Conservation (phyloP, 139 green algal genomes). For the Chlamydomonas eustigma region DNA sequence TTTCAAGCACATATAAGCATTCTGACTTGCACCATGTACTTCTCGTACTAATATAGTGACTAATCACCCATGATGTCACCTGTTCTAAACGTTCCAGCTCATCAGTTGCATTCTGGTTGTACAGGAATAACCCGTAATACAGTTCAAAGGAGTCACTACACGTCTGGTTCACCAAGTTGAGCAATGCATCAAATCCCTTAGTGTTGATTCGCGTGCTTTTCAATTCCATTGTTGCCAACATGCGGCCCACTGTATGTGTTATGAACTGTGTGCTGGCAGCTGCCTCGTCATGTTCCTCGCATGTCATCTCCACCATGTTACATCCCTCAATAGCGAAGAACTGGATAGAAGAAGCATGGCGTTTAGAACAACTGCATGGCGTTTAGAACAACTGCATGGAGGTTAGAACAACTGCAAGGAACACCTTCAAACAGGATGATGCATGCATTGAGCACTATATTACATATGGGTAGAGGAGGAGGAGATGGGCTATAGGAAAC, state of each 20-base stretch:
- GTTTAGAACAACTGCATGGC: too few relatives aligned
- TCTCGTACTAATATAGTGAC: not conserved
- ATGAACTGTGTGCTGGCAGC: slow-evolving; percentile 97
- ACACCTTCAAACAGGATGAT: too few relatives aligned
- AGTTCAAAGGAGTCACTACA: slow-evolving; percentile 97
- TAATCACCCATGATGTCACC: not conserved
- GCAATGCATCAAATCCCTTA: slow-evolving; percentile 79
- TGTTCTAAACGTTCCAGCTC: slow-evolving; percentile 42
- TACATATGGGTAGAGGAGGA: too few relatives aligned
- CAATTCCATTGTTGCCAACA: slow-evolving; percentile 46
- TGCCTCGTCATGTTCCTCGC: slow-evolving; percentile 93
- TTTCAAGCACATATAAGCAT: not conserved
- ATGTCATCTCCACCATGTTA: slow-evolving; percentile 96
- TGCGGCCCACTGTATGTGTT: slow-evolving; percentile 88
- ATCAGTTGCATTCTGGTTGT: slow-evolving; percentile 72
- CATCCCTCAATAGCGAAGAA: slow-evolving; percentile 87
- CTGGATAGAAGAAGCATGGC: too few relatives aligned
- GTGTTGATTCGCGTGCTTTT: slow-evolving; percentile 87
- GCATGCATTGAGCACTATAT: too few relatives aligned
- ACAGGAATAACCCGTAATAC: slow-evolving; percentile 99
- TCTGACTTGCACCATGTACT: not conserved
- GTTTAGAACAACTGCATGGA: too few relatives aligned
- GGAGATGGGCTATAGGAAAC: too few relatives aligned
- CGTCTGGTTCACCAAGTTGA: slow-evolving; percentile 96
- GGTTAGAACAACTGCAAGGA: too few relatives aligned